Evolutionary conservation across 169 alveolate species (phyloP), one percentile per base, ranked within the genome.

Genomic region (Miamiensis avidus): DNA sequence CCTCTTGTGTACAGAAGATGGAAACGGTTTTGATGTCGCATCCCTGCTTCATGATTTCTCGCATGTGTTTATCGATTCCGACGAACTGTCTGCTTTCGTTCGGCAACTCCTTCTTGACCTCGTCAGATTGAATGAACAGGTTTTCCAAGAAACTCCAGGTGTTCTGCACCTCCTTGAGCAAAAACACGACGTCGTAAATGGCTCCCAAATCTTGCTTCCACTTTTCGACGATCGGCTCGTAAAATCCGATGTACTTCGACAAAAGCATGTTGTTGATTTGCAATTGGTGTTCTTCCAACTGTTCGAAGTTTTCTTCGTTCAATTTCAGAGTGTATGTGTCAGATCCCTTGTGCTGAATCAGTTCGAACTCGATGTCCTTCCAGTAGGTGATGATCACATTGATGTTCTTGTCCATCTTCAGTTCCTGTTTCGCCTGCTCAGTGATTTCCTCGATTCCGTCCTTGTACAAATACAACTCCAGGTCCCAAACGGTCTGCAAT

Each of bases 91-190:
- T 98, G 16, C 98, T 94, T 90, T 98, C 99, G 74, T 95, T 94
- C 11, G 99, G 99, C 32, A 98, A 94, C 94, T 98, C 99, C 91
- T 96, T 97, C 95, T 97, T 98, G 88, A 98, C 99, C 95, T 98
- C 99, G 87, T 97, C 99, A 64, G 99, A 97, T 92, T 97, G 95
- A 75, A 98, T 97, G 93, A 98, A 98, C 86, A 98, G 93, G 84
- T 98, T 98, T 96, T 98, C 99, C 86, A 98, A 91, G 97, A 98
- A 98, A 91, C 97, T 87, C 99, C 99, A 98, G 0, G 98, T 96
- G 83, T 98, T 96, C 92, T 98, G 98, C 64, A 98, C 99, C 89
- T 98, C 99, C 82, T 97, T 90, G 79, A 98, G 92, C 87, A 97
- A 86, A 75, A 92, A 94, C 74, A 98, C 94, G 65, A 97, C 99